Base-by-base conservation (phyloP, 2,329 filamentous ascomycete genomes). In the Trichophyton rubrum region DNA sequence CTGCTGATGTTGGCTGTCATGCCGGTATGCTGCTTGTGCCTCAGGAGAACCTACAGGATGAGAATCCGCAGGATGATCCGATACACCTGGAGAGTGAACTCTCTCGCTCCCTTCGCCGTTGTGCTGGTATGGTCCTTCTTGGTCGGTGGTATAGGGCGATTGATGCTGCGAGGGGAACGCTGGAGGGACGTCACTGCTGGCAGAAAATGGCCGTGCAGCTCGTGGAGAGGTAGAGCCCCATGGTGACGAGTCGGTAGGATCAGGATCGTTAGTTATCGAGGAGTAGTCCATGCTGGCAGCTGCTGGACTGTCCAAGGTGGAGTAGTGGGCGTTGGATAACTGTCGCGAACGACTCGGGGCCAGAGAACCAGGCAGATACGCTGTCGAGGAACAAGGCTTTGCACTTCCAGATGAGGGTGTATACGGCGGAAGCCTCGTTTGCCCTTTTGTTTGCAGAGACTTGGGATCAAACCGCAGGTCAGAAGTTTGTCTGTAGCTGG, bases 211-310 rank as follows among this genome's bases (percentile, higher is more conserved):
- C 69, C 75, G 79, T 69, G 61, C 64, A 67, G 49, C 71, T 67
- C 61, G 71, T 62, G 60, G 70, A 63, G 64, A 74, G 74, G 6
- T 68, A 7, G 49, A 53, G 69, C 75, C 79, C 85, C 85, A 88
- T 59, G 85, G 85, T 40, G 84, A 86, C 60, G 77, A 67, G 59
- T 79, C 84, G 40, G 77, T 76, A 51, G 81, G 79, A 68, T 84
- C 82, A 35, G 80, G 77, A 67, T 85, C 82, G 65, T 80, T 74
- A 59, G 79, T 75, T 58, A 82, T 74, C 38, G 77, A 71, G 60
- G 84, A 84, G 71, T 88, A 88, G 71, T 88, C 85, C 85, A 88
- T 88, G 57, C 49, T 63, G 2, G 15, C 13, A 7, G 49, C 13
- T 30, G 49, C 49, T 53, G 27, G 9, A 15, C 20, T 47, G 43